Evolutionary conservation across 495 filamentous ascomycete genomes (phyloP), one percentile per base, ranked within the genome.

Genomic region (Penicillium dipodomyicola): DNA sequence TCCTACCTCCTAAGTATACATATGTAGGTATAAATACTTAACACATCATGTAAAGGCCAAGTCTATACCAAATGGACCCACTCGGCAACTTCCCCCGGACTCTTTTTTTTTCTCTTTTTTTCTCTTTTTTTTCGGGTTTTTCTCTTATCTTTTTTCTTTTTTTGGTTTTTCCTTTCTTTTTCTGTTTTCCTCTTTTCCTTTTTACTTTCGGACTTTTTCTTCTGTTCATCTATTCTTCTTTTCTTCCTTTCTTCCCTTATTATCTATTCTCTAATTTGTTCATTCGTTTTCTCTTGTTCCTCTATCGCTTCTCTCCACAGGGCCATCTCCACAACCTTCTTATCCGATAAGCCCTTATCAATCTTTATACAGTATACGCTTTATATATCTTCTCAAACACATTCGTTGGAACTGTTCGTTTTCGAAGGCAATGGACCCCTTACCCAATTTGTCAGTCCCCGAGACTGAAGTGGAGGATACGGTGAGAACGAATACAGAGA

Each of bases 341-440:
- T 32, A 42, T 42, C 50, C 23, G 65, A 69, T 69, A 69, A 66
- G 60, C 61, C 49, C 64, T 67, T 64, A 66, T 68, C 63, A 57
- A 11, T 20, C 15, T 17, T 41, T 41, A 42, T 37, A 51, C 19
- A 19, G 14, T 9, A 0, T 30, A 3, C 22, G 3, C 11, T 33
- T 33, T 14, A 33, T 33, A 33, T 33, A 33, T 14, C 14, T 14
- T 4, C 4, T 33, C 2, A 33, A 32, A 32, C 46, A 53, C 8
- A 37, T 45, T n/a, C 19, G 5, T 25, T 43, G 22, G 52, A 45
- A 46, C 20, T 14, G 37, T 54, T n/a, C 7, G 12, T 17, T 30
- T 8, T 12, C 14, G 5, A 30, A 30, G 14, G 56, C 19, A n/a
- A 74, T 72, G 68, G 70, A 70, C 54, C 30, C 67, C 52, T 33